A percentile compares a stretch with the other conserved stretches of the same genome.
Conservation (phyloP, 2,329 filamentous ascomycete species). For the Aspergillus unguis region DNA sequence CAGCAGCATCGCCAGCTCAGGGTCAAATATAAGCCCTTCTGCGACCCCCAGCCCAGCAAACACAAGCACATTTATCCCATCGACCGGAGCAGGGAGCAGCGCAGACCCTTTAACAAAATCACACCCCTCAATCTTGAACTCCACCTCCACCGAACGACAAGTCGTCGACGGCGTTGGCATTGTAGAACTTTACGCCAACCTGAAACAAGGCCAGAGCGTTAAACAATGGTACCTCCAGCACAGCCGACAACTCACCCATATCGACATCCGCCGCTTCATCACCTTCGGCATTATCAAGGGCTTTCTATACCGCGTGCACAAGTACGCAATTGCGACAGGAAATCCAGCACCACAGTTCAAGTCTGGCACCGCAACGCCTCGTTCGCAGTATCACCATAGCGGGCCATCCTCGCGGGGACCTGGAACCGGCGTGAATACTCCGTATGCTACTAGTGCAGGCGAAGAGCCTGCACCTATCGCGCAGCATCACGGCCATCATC, state of each 20-base stretch:
- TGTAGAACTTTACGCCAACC: conserved; percentile 78
- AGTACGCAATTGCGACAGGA: conserved; percentile 66
- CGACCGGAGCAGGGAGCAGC: conserved; percentile 2
- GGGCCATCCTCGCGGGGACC: conserved; percentile 28
- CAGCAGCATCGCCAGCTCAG: conserved; percentile 14
- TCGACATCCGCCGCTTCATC: conserved; percentile 87
- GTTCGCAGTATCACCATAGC: conserved; percentile 18
- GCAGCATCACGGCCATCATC: conserved; percentile 8
- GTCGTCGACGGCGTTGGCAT: conserved; percentile 52
- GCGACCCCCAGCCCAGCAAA: conserved; percentile 12
- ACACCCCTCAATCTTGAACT: conserved; percentile 4
- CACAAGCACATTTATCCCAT: conserved; percentile 12
- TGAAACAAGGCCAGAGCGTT: conserved; percentile 78
- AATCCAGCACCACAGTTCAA: conserved; percentile 28
- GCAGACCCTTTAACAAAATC: conserved; percentile 1
- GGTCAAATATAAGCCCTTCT: conserved; percentile 12
- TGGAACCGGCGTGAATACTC: conserved; percentile 32
- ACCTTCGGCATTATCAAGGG: conserved; percentile 97
- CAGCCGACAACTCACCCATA: conserved; percentile 65
- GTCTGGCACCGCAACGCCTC: conserved; percentile 18
- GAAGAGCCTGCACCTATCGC: conserved; percentile 21
- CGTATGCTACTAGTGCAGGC: conserved; percentile 25
- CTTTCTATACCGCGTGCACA: conserved; percentile 87
- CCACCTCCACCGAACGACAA: conserved; percentile 9
- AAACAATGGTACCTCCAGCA: conserved; percentile 82